Conservation (phyloP, 805 yeast species). For the Vanderwaltozyma verrucispora region DNA sequence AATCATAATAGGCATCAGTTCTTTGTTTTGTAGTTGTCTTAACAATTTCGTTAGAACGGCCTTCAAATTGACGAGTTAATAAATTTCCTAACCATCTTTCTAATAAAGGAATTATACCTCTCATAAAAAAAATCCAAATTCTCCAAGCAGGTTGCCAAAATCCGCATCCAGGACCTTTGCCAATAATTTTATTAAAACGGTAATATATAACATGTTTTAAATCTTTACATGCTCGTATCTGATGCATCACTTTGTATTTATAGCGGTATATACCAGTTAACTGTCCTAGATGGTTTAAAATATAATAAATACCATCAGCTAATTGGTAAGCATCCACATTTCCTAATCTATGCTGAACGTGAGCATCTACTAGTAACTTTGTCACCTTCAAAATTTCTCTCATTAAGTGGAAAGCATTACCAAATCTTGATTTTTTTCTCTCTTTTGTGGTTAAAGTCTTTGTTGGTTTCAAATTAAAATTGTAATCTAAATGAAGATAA, state of each 20-base stretch:
- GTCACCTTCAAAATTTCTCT: constrained; percentile 80
- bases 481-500: constrained; percentile 87
- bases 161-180: constrained; percentile 98
- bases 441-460: constrained; percentile 95
- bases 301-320: constrained; percentile 90
- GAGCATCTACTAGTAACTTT: constrained; percentile 85
- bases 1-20: constrained; percentile 87
- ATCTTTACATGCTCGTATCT: constrained; percentile 91
- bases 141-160: constrained; percentile 99
- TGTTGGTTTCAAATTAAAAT: constrained; percentile 91
- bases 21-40: constrained; percentile 94
- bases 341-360: constrained; percentile 83
- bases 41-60: constrained; percentile 85
- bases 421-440: constrained; percentile 90
- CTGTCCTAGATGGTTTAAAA: constrained; percentile 88
- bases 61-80: constrained; percentile 89
- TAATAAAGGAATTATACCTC: constrained; percentile 84
- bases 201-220: constrained; percentile 85
- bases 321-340: constrained; percentile 86
- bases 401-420: constrained; percentile 89
- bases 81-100: constrained; percentile 95
- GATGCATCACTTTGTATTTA: constrained; percentile 97
- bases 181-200: constrained; percentile 73
- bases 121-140: constrained; percentile 83
- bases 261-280: constrained; percentile 93